Evolutionary conservation across 768 basidiomycete species (phyloP).

Genomic region (Thelephora aurantiotincta): DNA sequence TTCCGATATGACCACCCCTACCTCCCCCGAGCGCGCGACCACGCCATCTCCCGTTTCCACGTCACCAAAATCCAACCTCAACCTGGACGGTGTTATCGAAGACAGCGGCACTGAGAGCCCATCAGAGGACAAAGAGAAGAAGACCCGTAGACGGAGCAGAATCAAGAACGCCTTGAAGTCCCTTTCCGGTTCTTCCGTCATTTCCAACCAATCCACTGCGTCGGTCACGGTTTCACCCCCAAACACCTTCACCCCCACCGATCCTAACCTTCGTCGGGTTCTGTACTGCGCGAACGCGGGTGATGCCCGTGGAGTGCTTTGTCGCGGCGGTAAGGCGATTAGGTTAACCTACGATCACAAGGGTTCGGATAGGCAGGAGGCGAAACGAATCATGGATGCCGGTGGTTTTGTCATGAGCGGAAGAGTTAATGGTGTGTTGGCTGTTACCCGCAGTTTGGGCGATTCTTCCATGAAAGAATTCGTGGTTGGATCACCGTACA

Average conservation of each 20-base stretch:
- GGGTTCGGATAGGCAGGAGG: constrained; percentile 92
- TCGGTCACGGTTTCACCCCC: neutral
- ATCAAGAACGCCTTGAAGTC: constrained; percentile 42
- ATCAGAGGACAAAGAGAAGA: constrained; percentile 24
- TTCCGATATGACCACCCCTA: neutral
- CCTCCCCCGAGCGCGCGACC: neutral
- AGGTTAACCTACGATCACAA: constrained; percentile 98
- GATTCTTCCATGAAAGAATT: constrained; percentile 99
- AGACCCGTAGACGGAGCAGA: constrained; percentile 31
- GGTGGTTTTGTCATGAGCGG: constrained; percentile 99
- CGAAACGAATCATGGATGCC: constrained; percentile 93
- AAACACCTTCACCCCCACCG: constrained; percentile 10
- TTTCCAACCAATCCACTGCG: constrained; percentile 11
- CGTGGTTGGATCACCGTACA: constrained; percentile 95
- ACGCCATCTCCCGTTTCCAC: constrained; percentile 1
- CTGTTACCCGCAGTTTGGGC: constrained; percentile 90
- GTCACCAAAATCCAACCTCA: constrained; percentile 3
- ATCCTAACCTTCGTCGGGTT: constrained; percentile 44
- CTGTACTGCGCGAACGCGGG: constrained; percentile 95
- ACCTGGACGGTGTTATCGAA: constrained; percentile 20
- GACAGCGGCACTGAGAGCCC: constrained; percentile 28
- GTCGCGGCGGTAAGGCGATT: constrained; percentile 80
- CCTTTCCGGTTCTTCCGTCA: constrained; percentile 23
- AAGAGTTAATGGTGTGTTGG: constrained; percentile 92
- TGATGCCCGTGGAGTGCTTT: constrained; percentile 89